These are phyloP conservation scores for Nakazawaea populi DNA, from an alignment of 805 yeast genomes.

Conservation along the genomic window DNA sequence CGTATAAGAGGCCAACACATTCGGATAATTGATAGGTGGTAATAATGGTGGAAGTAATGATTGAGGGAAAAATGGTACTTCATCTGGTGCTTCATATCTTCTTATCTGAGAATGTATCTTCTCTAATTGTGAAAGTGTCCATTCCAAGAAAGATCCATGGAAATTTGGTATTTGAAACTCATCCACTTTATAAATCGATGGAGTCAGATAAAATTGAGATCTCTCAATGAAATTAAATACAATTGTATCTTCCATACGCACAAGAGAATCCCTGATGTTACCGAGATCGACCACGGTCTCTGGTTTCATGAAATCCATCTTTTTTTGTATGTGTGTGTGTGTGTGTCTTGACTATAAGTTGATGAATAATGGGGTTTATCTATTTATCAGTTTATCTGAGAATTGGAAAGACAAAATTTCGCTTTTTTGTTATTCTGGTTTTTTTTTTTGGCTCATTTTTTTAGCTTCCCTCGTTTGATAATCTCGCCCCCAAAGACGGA, in stretches of 20 bases:
- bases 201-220: slow-evolving; percentile 76
- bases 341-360: no score
- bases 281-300: slow-evolving; percentile 72
- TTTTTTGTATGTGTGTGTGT: no score
- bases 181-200: slow-evolving; percentile 62
- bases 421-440: no score
- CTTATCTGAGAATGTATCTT: slow-evolving; percentile 72
- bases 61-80: slow-evolving; percentile 80
- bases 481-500: no score
- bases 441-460: no score
- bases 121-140: slow-evolving; percentile 76
- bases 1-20: slow-evolving; percentile 67
- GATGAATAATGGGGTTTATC: no score
- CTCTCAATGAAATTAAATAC: slow-evolving; percentile 90
- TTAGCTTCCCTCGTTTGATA: no score
- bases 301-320: slow-evolving; percentile 82
- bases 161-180: slow-evolving; percentile 59
- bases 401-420: no score
- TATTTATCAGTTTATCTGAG: no score
- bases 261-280: slow-evolving; percentile 79
- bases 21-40: slow-evolving; percentile 77
- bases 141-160: slow-evolving; percentile 80
- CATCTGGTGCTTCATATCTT: slow-evolving; percentile 93
- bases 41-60: slow-evolving; percentile 58
- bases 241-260: slow-evolving; percentile 95